These are phyloP conservation scores for Monosporascus sp. DNA, from an alignment of 2,329 filamentous ascomycete genomes.

Conservation along the genomic window DNA sequence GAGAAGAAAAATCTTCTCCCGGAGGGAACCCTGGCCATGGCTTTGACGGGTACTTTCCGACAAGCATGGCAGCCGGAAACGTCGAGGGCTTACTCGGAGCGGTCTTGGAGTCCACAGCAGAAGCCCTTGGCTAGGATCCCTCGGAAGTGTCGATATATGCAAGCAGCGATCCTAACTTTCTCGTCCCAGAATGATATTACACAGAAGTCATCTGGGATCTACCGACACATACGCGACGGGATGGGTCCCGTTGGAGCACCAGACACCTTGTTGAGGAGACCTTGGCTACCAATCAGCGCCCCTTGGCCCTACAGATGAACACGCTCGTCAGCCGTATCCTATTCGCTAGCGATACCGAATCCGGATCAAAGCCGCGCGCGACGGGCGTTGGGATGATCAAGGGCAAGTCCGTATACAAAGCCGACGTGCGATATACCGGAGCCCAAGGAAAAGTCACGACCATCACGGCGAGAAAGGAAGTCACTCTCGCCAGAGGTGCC, in stretches of 20 bases:
- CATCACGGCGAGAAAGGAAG: constrained; percentile 31
- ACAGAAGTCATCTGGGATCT: constrained; percentile 10
- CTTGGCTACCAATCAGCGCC: constrained; percentile 38
- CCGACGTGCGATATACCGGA: constrained; percentile 19
- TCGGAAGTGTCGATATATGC: constrained; percentile 7
- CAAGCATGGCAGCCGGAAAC: background rate
- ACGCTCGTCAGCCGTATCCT: constrained; percentile 13
- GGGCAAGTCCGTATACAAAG: constrained; percentile 24
- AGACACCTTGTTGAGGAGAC: constrained; percentile 44
- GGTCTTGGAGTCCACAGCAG: background rate
- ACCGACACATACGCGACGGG: constrained; percentile 10
- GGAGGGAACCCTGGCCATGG: constrained; percentile 11
- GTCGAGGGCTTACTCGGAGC: background rate
- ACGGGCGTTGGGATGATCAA: constrained; percentile 14
- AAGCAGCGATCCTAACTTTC: constrained; percentile 10
- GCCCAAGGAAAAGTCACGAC: constrained; percentile 18
- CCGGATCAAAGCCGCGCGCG: constrained; percentile 4
- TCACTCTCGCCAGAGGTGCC: constrained; percentile 42
- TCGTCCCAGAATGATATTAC: constrained; percentile 7
- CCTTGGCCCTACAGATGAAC: constrained; percentile 29
- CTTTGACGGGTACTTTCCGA: constrained; percentile 13
- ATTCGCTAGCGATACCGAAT: constrained; percentile 4
- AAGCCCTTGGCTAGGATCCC: constrained; percentile 3
- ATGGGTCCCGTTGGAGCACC: constrained; percentile 30
- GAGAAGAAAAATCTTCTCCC: constrained; percentile 17